Percentiles rank a stretch among this genome's conserved stretches.
phyloP scores from a whole-genome alignment of 768 basidiomycete genomes.

The Pleurotus tuoliensis region DNA sequence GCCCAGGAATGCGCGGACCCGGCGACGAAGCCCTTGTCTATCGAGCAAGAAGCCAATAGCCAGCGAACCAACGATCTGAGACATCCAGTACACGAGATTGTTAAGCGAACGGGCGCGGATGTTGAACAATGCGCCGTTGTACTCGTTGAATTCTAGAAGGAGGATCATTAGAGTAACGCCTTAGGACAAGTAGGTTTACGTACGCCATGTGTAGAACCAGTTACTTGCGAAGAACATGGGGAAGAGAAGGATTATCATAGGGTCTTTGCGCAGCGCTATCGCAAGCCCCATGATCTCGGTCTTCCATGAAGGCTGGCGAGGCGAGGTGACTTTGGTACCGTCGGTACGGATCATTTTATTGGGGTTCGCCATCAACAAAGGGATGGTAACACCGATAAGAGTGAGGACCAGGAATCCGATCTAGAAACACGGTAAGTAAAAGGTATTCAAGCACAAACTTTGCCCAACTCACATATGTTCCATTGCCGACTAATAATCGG shows the following conservation, averaged over 20 bases:
- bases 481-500: slow-evolving; percentile 50
- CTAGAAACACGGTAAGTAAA: slow-evolving; percentile 25
- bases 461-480: slow-evolving; percentile 58
- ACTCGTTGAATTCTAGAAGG: slow-evolving; percentile 67
- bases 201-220: slow-evolving; percentile 85
- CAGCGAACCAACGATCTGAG: slow-evolving; percentile 73
- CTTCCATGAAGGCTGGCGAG: slow-evolving; percentile 73
- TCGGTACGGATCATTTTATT: slow-evolving; percentile 68
- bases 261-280: slow-evolving; percentile 64
- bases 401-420: slow-evolving; percentile 75
- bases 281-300: slow-evolving; percentile 70
- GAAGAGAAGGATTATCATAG: slow-evolving; percentile 70
- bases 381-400: slow-evolving; percentile 60
- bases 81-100: slow-evolving; percentile 72
- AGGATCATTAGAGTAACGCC: slow-evolving; percentile 3
- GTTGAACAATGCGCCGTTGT: slow-evolving; percentile 72
- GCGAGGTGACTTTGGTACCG: slow-evolving; percentile 59
- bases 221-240: slow-evolving; percentile 84
- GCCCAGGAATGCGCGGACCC: slow-evolving; percentile 65
- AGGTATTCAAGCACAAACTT: no score
- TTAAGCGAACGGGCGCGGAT: slow-evolving; percentile 76
- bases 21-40: slow-evolving; percentile 47
- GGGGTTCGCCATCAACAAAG: slow-evolving; percentile 69
- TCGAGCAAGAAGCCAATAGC: slow-evolving; percentile 69
- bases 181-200: slow-evolving; percentile 18